Evolutionary conservation across 768 basidiomycete species (phyloP).

Genomic region (Naganishia vishniacii): DNA sequence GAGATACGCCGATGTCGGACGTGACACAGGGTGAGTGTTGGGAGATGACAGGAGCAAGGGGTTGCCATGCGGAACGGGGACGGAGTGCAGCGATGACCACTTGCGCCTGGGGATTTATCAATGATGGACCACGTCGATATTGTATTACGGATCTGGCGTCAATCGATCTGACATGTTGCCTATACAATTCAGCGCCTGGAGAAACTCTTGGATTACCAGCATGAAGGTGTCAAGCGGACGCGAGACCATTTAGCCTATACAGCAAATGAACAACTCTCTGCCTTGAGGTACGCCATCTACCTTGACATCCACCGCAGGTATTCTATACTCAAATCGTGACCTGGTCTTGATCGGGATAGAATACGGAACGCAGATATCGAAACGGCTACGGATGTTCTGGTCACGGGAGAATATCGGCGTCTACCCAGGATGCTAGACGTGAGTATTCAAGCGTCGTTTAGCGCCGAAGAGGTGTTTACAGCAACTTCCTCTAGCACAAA

Average conservation of each 20-base stretch:
- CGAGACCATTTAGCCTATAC: constrained; percentile 16
- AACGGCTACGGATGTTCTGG: constrained; percentile 8
- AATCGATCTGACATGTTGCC: neutral
- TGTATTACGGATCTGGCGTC: too few relatives aligned
- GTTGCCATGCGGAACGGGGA: too few relatives aligned
- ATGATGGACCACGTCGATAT: too few relatives aligned
- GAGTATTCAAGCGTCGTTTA: neutral
- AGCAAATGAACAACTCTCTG: constrained; percentile 11
- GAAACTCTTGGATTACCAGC: constrained; percentile 9
- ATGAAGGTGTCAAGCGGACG: constrained; percentile 11
- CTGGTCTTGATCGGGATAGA: neutral
- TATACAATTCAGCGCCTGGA: neutral
- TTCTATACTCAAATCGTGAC: too few relatives aligned
- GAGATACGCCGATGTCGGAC: neutral
- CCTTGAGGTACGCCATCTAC: neutral
- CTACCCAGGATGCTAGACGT: constrained; percentile 14
- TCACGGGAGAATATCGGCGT: constrained; percentile 12
- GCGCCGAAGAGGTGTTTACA: too few relatives aligned
- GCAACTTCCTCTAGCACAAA: neutral
- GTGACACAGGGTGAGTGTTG: too few relatives aligned
- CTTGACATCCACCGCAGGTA: neutral
- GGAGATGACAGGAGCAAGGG: too few relatives aligned
- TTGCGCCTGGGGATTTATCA: too few relatives aligned
- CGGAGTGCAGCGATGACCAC: too few relatives aligned
- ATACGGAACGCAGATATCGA: constrained; percentile 13